These are phyloP conservation scores for Calamus simplicifolius DNA, from an alignment of 176 grass and related monocot species.

Conservation along the genomic window DNA sequence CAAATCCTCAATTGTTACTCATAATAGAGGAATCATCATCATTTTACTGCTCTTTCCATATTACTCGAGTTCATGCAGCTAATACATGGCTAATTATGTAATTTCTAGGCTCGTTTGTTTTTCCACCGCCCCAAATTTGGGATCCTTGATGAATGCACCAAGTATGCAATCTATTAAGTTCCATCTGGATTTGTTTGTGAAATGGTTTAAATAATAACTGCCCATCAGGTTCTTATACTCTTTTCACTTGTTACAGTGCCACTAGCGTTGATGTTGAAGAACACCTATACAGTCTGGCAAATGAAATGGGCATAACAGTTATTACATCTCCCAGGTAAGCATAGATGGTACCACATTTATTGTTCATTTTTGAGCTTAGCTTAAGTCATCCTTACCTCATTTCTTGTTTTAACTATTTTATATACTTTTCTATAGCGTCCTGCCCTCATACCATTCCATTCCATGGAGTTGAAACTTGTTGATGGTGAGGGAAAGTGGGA, in stretches of 20 bases:
- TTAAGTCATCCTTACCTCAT: neutral
- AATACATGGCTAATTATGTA: neutral
- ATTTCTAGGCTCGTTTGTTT: slow-evolving; percentile 85
- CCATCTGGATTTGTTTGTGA: too few species aligned
- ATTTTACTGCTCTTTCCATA: too few species aligned
- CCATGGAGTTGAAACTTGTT: slow-evolving; percentile 84
- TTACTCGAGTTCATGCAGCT: neutral
- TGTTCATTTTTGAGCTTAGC: neutral
- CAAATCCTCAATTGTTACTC: neutral
- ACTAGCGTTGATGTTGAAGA: slow-evolving; percentile 99
- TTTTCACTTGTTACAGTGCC: slow-evolving; percentile 40
- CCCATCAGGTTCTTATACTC: slow-evolving; percentile 10
- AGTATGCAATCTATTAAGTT: slow-evolving; percentile 31
- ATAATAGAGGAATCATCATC: too few species aligned
- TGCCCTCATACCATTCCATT: slow-evolving; percentile 85
- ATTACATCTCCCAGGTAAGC: slow-evolving; percentile 83
- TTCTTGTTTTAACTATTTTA: slow-evolving; percentile 7
- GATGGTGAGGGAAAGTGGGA: slow-evolving; percentile 96
- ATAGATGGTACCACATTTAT: neutral
- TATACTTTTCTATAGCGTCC: slow-evolving; percentile 48
- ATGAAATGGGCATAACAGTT: slow-evolving; percentile 86
- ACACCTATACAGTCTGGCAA: slow-evolving; percentile 84
- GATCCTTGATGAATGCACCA: slow-evolving; percentile 88
- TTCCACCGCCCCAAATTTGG: slow-evolving; percentile 90
- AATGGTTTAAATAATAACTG: neutral